A percentile compares a stretch with the other conserved stretches of the same genome.
phyloP scores from a whole-genome alignment of 495 filamentous ascomycete species.

The Monascus purpureus region DNA sequence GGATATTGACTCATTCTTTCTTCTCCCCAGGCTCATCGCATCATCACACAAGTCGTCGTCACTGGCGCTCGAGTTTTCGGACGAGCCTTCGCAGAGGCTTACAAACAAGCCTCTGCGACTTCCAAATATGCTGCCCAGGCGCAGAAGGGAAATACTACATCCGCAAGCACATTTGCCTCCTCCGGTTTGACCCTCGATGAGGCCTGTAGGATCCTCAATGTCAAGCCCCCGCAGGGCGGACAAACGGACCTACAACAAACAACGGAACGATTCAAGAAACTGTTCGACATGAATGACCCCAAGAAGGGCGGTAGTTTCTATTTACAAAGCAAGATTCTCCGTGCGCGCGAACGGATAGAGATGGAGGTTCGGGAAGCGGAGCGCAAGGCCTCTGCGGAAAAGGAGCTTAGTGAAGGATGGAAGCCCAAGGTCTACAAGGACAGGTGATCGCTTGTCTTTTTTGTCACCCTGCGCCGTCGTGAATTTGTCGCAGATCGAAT shows the following conservation, averaged over 20 bases:
- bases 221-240: conserved; percentile 73
- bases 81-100: conserved; percentile 82
- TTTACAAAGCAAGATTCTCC: conserved; percentile 87
- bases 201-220: conserved; percentile 94
- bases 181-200: conserved; percentile 82
- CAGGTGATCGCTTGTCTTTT: conserved; percentile 30
- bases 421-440: conserved; percentile 93
- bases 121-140: conserved; percentile 64
- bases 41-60: conserved; percentile 84
- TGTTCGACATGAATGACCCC: conserved; percentile 90
- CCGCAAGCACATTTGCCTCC: conserved; percentile 38
- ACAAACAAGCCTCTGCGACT: conserved; percentile 79
- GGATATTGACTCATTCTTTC: no score
- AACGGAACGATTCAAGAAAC: conserved; percentile 77
- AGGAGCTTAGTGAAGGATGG: conserved; percentile 71
- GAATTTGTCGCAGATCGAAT: no score
- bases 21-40: conserved; percentile 76
- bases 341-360: conserved; percentile 86
- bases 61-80: conserved; percentile 83
- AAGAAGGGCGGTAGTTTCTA: conserved; percentile 95
- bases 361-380: conserved; percentile 47
- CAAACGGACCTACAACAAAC: conserved; percentile 61
- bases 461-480: background rate
- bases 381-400: conserved; percentile 36
- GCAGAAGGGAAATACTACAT: conserved; percentile 32